Base-by-base conservation (phyloP, 2,329 filamentous ascomycete species). In the Fusarium drepaniforme region DNA sequence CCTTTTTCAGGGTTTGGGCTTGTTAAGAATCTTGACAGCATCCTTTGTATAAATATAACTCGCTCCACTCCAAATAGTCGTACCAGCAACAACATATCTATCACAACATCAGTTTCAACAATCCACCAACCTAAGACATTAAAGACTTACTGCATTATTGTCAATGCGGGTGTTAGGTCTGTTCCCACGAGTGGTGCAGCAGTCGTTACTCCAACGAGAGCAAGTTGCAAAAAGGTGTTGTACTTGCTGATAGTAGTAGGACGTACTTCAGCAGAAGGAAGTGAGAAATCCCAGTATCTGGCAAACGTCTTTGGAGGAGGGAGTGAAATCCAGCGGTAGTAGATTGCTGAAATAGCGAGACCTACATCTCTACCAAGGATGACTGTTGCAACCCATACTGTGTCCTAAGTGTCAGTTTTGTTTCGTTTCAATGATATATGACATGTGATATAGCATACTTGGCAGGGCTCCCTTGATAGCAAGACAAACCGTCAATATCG, bases 261-360 rank as follows among this genome's bases (percentile, higher is more conserved):
- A 70, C 91, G 93, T 8, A 97, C 94, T 83, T 97, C 94, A 4
- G 94, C 94, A 44, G 92, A 94, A 3, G 94, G 97, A 16, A 99
- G 89, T 4, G 94, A 96, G 81, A 99, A 98, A 84, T 99, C 97
- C 97, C 97, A 99, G 84, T 98, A 99, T 21, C 97, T 88, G 21
- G 90, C 85, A 83, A 98, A 94, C 0, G 97, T 98, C 85, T 98
- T 98, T 2, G 97, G 97, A 0, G 94, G 92, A 0, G 97, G 97
- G 8, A 99, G 89, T 3, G 94, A 97, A 75, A 98, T 97, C 90
- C 95, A 98, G 74, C 97, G 93, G 83, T 97, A 98, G 86, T 98
- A 98, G 77, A 99, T 92, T 28, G 97, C 97, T 3, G 95, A 91
- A 25, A 98, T 88, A 30, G 90, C 95, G 6, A 99, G 89, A 23